Evolutionary conservation across 495 filamentous ascomycete species (phyloP), one percentile per base, ranked within the genome.

Genomic region (Aspergillus bridgeri): DNA sequence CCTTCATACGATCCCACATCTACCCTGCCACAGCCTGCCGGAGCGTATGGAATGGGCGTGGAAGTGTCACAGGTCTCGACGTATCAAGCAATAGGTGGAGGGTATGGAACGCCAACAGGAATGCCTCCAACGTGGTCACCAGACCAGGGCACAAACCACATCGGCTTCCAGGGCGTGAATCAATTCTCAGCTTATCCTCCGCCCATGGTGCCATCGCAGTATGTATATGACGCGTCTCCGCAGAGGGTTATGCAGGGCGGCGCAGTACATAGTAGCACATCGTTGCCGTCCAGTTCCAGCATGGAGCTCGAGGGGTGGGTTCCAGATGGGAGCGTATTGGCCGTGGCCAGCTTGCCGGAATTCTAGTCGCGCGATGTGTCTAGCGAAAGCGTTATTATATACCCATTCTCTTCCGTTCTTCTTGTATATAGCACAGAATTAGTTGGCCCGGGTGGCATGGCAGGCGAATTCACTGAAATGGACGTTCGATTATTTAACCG

Each of bases 281-380:
- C 54, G 6, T n/a, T 42, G 9, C 54, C 54, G 27, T 29, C 60
- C 5, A 58, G 59, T 8, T 63, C 67, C 20, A 63, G 68, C 24
- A 69, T 75, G 66, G 72, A 74, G 43, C 24, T 75, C 27, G 72
- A 75, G 58, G 72, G 68, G 0, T 75, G 72, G 72, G 50, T 74
- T 46, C 68, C 72, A 9, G 68, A 70, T 45, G 69, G 69, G 17
- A 70, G 65, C 54, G 61, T 75, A 3, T 74, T 64, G 54, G 71
- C 68, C 9, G 64, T 71, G 65, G 66, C 65, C 17, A 63, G 60
- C 23, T 59, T 75, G 57, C 70, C 72, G 51, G 70, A 67, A n/a
- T 67, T 72, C 54, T 75, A 29, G 42, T 4, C 6, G n/a, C n/a
- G 7, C 24, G 43, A 9, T 11, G 2, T 11, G 29, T 15, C 13